A percentile compares a stretch with the other conserved stretches of the same genome.
phyloP scores from a whole-genome alignment of 139 green algal genomes.

The Diplosphaera chodatii region DNA sequence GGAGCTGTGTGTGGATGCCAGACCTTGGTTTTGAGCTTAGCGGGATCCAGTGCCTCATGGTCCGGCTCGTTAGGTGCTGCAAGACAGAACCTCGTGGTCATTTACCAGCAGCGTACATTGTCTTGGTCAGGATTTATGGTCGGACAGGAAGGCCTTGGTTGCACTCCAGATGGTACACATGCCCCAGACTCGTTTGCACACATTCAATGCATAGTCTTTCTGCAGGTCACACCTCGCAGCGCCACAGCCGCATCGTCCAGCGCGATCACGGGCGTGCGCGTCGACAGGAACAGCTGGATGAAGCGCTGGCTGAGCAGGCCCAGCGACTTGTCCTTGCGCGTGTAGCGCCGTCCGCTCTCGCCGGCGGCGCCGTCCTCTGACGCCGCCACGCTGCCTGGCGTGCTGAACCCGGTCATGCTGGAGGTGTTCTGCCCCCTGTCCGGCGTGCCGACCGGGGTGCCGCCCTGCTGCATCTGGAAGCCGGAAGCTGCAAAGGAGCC shows the following conservation, averaged over 20 bases:
- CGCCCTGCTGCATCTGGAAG: too few species aligned
- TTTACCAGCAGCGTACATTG: too few species aligned
- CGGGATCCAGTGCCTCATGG: constrained; percentile 7
- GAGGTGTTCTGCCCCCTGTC: too few species aligned
- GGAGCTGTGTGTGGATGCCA: too few species aligned
- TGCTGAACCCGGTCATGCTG: neutral
- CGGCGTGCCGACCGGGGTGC: too few species aligned
- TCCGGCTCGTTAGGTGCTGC: neutral
- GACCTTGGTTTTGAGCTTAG: constrained; percentile 56
- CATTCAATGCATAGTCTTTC: too few species aligned
- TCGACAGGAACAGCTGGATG: constrained; percentile 50
- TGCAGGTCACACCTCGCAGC: constrained; percentile 29
- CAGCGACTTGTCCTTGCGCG: constrained; percentile 49
- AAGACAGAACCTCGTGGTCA: too few species aligned
- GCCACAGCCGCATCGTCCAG: constrained; percentile 41
- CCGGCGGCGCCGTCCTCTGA: neutral
- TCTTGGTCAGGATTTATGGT: too few species aligned
- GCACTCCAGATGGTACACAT: neutral
- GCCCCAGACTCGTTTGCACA: too few species aligned
- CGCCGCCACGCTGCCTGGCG: neutral
- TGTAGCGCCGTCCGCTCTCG: neutral
- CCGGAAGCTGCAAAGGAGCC: too few species aligned
- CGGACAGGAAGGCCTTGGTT: too few species aligned
- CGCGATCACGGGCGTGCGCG: constrained; percentile 13
- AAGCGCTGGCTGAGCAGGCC: constrained; percentile 48